A percentile compares a stretch with the other conserved stretches of the same genome.
Evolutionary conservation across 1,284 basidiomycete species (phyloP).

Genomic region (Trichosporon asahii): DNA sequence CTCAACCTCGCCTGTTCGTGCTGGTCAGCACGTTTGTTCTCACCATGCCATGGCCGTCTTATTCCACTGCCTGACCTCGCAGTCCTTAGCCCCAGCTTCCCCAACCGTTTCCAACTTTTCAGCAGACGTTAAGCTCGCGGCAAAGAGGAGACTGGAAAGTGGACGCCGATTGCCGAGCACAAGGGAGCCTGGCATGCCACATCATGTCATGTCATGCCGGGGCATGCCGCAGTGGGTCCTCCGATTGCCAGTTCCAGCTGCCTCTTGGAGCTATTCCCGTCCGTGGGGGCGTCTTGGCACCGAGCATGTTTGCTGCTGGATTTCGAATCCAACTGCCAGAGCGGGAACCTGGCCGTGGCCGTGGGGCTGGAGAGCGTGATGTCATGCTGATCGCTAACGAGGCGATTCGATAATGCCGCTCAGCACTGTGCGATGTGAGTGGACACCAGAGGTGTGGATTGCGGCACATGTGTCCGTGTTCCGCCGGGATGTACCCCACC

Average conservation of each 20-base stretch:
- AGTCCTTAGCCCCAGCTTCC: not conserved
- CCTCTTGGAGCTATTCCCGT: not conserved
- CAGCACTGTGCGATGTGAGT: not conserved
- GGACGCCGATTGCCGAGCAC: not conserved
- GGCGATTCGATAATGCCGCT: not conserved
- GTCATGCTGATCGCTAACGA: not conserved
- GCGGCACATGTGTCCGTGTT: not conserved
- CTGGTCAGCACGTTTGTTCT: too few species aligned
- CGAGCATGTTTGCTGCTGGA: not conserved
- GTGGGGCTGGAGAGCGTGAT: not conserved
- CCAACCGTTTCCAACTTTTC: not conserved
- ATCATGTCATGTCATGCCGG: too few species aligned
- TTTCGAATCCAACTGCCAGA: not conserved
- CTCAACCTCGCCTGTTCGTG: not conserved
- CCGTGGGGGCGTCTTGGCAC: not conserved
- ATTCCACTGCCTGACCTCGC: too few species aligned
- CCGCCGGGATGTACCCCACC: too few species aligned
- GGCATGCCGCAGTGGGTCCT: not conserved
- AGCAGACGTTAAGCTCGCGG: not conserved
- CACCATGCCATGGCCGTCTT: too few species aligned
- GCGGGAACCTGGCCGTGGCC: not conserved
- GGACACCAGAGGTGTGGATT: too few species aligned
- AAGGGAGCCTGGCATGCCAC: too few species aligned
- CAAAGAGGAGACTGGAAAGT: not conserved
- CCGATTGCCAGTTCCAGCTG: not conserved